phyloP scores from a whole-genome alignment of 768 basidiomycete genomes.

The Pleurotus salmoneostramineus region DNA sequence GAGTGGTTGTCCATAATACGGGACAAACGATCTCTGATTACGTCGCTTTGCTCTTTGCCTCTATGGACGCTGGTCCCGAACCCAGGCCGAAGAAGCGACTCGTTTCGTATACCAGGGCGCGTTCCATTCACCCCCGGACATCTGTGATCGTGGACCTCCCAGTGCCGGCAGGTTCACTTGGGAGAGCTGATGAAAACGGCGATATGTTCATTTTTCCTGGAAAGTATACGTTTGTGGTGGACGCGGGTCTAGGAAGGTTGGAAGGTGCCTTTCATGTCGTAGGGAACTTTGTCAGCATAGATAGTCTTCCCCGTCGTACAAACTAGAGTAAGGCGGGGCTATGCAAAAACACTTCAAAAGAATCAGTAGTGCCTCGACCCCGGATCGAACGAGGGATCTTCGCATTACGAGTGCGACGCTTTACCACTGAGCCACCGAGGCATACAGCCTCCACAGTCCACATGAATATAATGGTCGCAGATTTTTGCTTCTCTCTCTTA shows the following conservation, averaged over 20 bases:
- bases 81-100: constrained; percentile 52
- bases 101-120: constrained; percentile 40
- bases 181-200: constrained; percentile 42
- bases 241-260: constrained; percentile 20
- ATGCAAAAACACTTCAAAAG: no score
- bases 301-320: no score
- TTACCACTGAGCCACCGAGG: neutral
- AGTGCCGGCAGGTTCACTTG: constrained; percentile 45
- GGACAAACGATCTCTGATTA: constrained; percentile 50
- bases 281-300: no score
- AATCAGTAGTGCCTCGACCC: neutral
- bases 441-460: no score
- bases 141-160: constrained; percentile 26
- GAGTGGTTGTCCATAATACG: constrained; percentile 43
- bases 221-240: constrained; percentile 37
- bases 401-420: neutral
- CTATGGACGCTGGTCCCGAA: constrained; percentile 41
- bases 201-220: constrained; percentile 43
- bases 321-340: constrained; percentile 2
- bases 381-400: neutral
- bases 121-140: constrained; percentile 21
- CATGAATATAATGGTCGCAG: no score
- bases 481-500: no score
- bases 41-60: constrained; percentile 49
- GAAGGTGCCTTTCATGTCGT: no score